Conservation (phyloP, 192 early-diverging fungal species). For the Coemansia aciculifera region DNA sequence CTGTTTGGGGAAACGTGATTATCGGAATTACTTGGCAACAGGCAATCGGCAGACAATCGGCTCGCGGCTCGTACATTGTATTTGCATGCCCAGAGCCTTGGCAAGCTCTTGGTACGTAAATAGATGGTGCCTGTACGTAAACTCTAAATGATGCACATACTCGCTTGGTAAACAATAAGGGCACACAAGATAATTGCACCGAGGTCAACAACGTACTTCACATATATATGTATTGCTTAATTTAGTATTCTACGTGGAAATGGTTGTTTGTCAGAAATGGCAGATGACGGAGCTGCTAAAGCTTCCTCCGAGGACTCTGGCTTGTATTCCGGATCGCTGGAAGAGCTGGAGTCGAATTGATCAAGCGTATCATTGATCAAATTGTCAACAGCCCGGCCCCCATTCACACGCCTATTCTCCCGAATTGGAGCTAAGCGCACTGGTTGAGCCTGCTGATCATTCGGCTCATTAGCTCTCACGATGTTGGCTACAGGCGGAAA, state of each 20-base stretch:
- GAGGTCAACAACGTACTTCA: too few species aligned
- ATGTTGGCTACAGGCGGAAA: neutral
- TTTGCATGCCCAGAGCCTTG: conserved; percentile 6
- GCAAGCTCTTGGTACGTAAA: neutral
- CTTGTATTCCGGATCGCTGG: neutral
- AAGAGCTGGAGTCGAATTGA: neutral
- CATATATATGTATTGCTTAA: neutral
- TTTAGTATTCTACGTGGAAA: neutral
- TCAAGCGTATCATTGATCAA: neutral
- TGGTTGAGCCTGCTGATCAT: neutral
- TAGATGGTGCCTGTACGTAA: too few species aligned
- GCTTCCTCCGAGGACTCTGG: neutral
- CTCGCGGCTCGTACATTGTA: neutral
- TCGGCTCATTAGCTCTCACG: neutral
- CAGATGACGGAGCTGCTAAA: neutral
- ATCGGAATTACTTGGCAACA: too few species aligned
- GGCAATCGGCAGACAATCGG: neutral
- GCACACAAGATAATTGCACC: too few species aligned
- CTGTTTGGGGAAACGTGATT: neutral
- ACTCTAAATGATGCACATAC: too few species aligned
- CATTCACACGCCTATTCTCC: neutral
- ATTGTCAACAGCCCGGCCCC: neutral
- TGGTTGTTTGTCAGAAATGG: neutral
- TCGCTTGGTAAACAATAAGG: too few species aligned
- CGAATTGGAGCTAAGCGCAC: neutral